Percentiles rank a stretch among this genome's conserved stretches.
These are phyloP conservation scores for Ceratobasidium papillatum DNA, from an alignment of 1,284 basidiomycete genomes.

Conservation along the genomic window DNA sequence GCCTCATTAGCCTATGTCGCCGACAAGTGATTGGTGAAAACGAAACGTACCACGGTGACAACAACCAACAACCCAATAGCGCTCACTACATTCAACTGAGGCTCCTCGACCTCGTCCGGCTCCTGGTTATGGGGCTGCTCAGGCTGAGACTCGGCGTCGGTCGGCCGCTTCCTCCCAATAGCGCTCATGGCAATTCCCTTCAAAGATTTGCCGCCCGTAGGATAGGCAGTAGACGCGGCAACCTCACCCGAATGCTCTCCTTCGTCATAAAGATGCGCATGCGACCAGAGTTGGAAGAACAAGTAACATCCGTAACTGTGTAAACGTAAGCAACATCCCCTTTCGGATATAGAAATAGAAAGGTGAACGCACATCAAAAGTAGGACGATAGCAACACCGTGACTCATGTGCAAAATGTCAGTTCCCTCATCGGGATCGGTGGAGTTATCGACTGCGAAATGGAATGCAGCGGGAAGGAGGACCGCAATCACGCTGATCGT, in stretches of 20 bases:
- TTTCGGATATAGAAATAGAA: constrained; percentile 24
- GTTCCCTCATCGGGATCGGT: constrained; percentile 52
- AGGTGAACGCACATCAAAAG: constrained; percentile 60
- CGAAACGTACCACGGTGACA: constrained; percentile 68
- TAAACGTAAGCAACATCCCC: constrained; percentile 2
- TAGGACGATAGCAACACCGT: constrained; percentile 80
- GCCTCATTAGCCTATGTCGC: neutral
- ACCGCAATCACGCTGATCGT: constrained; percentile 58
- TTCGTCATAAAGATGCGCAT: constrained; percentile 76
- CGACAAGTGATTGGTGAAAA: neutral
- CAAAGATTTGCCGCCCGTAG: constrained; percentile 34
- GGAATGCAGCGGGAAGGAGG: constrained; percentile 60
- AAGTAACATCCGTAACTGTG: constrained; percentile 77
- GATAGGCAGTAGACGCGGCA: constrained; percentile 48
- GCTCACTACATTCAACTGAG: constrained; percentile 61
- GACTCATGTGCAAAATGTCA: constrained; percentile 67
- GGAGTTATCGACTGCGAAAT: constrained; percentile 39
- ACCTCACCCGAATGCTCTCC: constrained; percentile 53
- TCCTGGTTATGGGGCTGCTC: constrained; percentile 47
- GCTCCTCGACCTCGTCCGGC: constrained; percentile 60
- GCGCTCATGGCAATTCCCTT: constrained; percentile 46
- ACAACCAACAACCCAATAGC: constrained; percentile 63
- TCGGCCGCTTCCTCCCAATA: constrained; percentile 56
- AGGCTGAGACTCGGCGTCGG: constrained; percentile 16
- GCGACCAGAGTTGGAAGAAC: constrained; percentile 87